Conservation (phyloP, 2,329 filamentous ascomycete species). For the Herpotrichia juniperi region DNA sequence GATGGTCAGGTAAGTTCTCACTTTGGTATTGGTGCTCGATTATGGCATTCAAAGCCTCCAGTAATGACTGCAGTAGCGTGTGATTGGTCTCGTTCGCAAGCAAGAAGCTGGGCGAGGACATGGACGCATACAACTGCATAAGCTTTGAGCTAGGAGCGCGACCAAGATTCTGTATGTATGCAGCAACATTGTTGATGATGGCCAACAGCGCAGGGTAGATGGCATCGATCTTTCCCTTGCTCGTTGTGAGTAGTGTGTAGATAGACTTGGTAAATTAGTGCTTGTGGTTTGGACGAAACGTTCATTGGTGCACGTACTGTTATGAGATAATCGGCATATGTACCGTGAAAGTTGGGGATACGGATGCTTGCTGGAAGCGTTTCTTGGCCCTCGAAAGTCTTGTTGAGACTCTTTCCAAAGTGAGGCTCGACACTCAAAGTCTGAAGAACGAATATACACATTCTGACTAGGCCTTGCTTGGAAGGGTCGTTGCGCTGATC, state of each 20-base stretch:
- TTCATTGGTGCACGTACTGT: constrained; percentile 64
- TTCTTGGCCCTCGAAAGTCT: constrained; percentile 85
- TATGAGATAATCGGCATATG: constrained; percentile 92
- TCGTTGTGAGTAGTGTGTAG: constrained; percentile 87
- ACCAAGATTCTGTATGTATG: constrained; percentile 80
- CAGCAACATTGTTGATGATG: constrained; percentile 90
- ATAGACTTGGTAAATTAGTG: constrained; percentile 69
- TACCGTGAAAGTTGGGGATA: constrained; percentile 82
- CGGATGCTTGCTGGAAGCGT: constrained; percentile 82
- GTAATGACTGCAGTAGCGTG: constrained; percentile 74
- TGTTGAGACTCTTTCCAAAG: constrained; percentile 90
- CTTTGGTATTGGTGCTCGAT: constrained; percentile 85
- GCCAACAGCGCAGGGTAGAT: constrained; percentile 92
- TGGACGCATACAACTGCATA: constrained; percentile 85
- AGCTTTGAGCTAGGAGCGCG: constrained; percentile 78
- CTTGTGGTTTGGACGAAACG: background rate
- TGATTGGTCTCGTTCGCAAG: constrained; percentile 93
- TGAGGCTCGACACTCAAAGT: constrained; percentile 91
- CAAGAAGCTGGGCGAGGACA: constrained; percentile 92
- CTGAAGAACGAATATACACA: constrained; percentile 97
- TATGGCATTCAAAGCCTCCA: constrained; percentile 89
- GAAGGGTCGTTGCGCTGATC: constrained; percentile 85
- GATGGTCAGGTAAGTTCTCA: constrained; percentile 49
- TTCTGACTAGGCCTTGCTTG: constrained; percentile 90
- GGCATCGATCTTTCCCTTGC: constrained; percentile 86